Evolutionary conservation across 495 filamentous ascomycete species (phyloP).

Genomic region (Glutinoglossum americanum): DNA sequence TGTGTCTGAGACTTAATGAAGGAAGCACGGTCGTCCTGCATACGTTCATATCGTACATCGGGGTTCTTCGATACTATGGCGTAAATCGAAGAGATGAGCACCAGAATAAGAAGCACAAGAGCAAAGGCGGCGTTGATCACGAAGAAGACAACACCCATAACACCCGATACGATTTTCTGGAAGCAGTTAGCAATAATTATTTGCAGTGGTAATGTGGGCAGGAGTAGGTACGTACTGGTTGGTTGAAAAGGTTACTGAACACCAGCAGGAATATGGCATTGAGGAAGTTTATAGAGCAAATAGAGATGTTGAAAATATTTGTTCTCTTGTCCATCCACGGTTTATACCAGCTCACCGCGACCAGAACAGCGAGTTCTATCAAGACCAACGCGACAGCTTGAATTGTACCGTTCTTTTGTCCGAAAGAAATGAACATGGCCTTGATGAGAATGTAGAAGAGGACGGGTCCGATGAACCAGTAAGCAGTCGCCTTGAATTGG

Average conservation of each 20-base stretch:
- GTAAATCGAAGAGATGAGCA: conserved; percentile 64
- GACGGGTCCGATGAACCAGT: conserved; percentile 84
- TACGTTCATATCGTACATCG: conserved; percentile 86
- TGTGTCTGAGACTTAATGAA: conserved; percentile 97
- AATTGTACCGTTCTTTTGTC: conserved; percentile 45
- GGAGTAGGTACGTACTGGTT: conserved; percentile 35
- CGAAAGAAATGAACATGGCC: conserved; percentile 76
- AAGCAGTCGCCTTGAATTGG: conserved; percentile 87
- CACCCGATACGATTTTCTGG: conserved; percentile 59
- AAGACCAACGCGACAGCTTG: conserved; percentile 75
- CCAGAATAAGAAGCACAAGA: conserved; percentile 65
- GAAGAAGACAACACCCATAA: conserved; percentile 89
- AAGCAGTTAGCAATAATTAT: conserved; percentile 7
- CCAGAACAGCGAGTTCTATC: conserved; percentile 63
- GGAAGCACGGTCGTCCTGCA: conserved; percentile 87
- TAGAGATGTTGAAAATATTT: conserved; percentile 90
- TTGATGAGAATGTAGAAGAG: conserved; percentile 67
- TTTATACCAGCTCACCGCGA: conserved; percentile 56
- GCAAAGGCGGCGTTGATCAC: conserved; percentile 77
- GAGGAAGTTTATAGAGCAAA: conserved; percentile 73
- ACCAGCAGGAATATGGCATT: conserved; percentile 72
- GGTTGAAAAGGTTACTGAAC: conserved; percentile 66
- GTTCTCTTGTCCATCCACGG: conserved; percentile 99
- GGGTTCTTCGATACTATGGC: conserved; percentile 86
- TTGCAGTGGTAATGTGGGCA: background rate